These are phyloP conservation scores for Drechslera avenae DNA, from an alignment of 2,329 filamentous ascomycete species.

Conservation along the genomic window DNA sequence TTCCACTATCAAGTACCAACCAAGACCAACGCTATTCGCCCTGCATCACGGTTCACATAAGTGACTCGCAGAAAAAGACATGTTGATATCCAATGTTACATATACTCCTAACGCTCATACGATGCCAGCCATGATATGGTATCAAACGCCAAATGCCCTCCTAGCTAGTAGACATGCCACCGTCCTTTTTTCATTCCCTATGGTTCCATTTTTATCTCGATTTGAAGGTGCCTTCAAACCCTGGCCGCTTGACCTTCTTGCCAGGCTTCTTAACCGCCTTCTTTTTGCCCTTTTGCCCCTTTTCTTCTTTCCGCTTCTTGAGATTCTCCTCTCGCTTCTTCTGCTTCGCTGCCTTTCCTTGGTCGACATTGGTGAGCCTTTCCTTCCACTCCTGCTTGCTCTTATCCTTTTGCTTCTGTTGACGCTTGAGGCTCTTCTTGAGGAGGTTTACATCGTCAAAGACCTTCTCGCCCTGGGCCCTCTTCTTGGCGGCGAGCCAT, in stretches of 20 bases:
- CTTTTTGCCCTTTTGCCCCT: conserved; percentile 70
- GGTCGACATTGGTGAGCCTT: conserved; percentile 51
- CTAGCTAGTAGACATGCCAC: conserved; percentile 22
- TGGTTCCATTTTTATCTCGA: conserved; percentile 37
- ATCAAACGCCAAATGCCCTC: conserved; percentile 38
- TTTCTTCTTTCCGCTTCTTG: conserved; percentile 74
- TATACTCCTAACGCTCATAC: conserved; percentile 33
- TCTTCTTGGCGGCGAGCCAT: conserved; percentile 89
- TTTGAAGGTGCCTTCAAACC: conserved; percentile 71
- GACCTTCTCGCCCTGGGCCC: conserved; percentile 86
- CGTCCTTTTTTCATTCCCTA: conserved; percentile 5
- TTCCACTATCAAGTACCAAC: background rate
- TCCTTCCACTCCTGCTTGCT: conserved; percentile 81
- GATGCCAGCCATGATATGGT: conserved; percentile 34
- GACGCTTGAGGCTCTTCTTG: conserved; percentile 94
- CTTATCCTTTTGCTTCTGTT: conserved; percentile 88
- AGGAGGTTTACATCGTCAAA: conserved; percentile 79
- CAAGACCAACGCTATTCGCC: background rate
- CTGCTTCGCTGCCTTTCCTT: conserved; percentile 56
- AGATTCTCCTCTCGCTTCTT: conserved; percentile 61
- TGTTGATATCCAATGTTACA: conserved; percentile 31
- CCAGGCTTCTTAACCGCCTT: conserved; percentile 59
- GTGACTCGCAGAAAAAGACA: conserved; percentile 12
- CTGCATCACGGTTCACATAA: too few relatives aligned
- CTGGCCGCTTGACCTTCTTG: conserved; percentile 59